A percentile compares a stretch with the other conserved stretches of the same genome.
These are phyloP conservation scores for Ascoidea rubescens DNA, from an alignment of 805 yeast genomes.

Conservation along the genomic window DNA sequence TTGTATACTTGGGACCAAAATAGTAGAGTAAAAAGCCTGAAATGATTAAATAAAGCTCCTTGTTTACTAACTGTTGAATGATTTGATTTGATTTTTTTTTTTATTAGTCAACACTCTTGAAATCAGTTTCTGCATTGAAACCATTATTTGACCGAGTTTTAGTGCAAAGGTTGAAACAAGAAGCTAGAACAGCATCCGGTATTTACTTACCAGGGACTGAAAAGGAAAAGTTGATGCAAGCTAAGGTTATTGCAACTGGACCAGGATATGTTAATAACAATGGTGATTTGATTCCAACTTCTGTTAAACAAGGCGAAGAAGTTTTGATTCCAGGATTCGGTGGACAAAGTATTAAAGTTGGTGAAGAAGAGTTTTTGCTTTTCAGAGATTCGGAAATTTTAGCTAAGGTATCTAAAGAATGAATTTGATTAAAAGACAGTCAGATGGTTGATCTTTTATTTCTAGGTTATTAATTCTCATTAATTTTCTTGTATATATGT, in stretches of 20 bases:
- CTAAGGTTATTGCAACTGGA: constrained; percentile 85
- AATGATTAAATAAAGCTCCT: too few relatives aligned
- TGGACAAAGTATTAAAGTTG: constrained; percentile 79
- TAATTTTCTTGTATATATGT: too few relatives aligned
- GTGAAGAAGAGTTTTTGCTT: constrained; percentile 61
- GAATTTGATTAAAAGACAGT: constrained; percentile 10
- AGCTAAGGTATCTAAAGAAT: constrained; percentile 69
- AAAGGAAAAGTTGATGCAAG: constrained; percentile 87
- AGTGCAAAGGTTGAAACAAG: constrained; percentile 88
- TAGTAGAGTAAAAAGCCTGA: too few relatives aligned
- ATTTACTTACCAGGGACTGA: constrained; percentile 91
- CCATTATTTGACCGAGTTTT: constrained; percentile 94
- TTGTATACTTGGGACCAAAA: neutral
- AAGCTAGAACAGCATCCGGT: constrained; percentile 85
- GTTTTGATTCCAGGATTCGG: constrained; percentile 93
- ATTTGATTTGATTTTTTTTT: too few relatives aligned
- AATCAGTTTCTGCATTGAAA: constrained; percentile 74
- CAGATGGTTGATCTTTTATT: too few relatives aligned
- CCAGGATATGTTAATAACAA: constrained; percentile 75
- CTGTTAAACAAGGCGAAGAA: constrained; percentile 81
- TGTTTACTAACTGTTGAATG: too few relatives aligned
- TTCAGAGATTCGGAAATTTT: constrained; percentile 91
- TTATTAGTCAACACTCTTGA: constrained; percentile 42
- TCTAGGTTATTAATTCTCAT: too few relatives aligned
- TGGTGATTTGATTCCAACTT: constrained; percentile 60